Evolutionary conservation across 1,284 basidiomycete genomes (phyloP).

Genomic region (Laetiporus sulphureus): DNA sequence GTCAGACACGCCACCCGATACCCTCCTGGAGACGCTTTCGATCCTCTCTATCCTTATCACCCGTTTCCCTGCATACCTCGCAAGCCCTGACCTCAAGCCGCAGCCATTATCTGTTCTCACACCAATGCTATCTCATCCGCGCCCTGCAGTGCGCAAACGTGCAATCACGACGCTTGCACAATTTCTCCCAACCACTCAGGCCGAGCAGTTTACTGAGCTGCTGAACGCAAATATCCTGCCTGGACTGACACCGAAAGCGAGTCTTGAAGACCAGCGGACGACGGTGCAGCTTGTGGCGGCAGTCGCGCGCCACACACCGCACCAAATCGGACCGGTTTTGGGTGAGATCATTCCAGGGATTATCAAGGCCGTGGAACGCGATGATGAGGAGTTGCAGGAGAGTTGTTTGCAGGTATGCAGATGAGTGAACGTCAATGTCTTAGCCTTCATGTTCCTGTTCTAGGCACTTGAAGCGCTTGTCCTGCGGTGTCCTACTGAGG

Average conservation of each 20-base stretch:
- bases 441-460: neutral
- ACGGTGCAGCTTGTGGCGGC: conserved; percentile 78
- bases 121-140: conserved; percentile 68
- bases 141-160: conserved; percentile 85
- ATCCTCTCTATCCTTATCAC: conserved; percentile 88
- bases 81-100: conserved; percentile 44
- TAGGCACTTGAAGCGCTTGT: conserved; percentile 83
- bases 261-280: conserved; percentile 66
- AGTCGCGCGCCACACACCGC: conserved; percentile 65
- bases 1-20: conserved; percentile 74
- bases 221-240: conserved; percentile 57
- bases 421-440: neutral
- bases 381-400: conserved; percentile 80
- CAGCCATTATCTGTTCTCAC: conserved; percentile 69
- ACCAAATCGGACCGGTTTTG: conserved; percentile 54
- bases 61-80: conserved; percentile 75
- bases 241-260: conserved; percentile 44
- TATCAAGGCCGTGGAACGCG: conserved; percentile 56
- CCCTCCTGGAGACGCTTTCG: conserved; percentile 82
- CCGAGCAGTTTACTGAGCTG: conserved; percentile 48
- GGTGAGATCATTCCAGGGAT: conserved; percentile 62
- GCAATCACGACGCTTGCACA: conserved; percentile 82
- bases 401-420: conserved; percentile 59
- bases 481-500: conserved; percentile 77
- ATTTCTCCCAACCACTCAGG: conserved; percentile 64